These are phyloP conservation scores for Eucalyptus curtisii DNA, from an alignment of 345 rosid genomes.

Conservation along the genomic window DNA sequence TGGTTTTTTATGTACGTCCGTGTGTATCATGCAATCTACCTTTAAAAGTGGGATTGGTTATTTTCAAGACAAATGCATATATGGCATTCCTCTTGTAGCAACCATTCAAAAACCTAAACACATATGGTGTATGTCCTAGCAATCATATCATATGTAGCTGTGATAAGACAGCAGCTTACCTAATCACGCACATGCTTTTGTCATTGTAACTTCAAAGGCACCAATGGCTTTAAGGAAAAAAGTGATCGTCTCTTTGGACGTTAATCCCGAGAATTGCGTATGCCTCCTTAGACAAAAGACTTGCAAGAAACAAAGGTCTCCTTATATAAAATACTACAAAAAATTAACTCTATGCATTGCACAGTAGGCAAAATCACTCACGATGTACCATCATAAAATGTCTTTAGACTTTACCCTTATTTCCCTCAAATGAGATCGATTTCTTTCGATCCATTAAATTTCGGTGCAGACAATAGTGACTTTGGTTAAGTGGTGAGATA, in stretches of 20 bases:
- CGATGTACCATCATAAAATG: background rate
- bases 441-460: background rate
- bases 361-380: background rate
- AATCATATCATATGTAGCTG: background rate
- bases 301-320: background rate
- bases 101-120: background rate
- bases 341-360: background rate
- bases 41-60: background rate
- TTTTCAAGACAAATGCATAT: background rate
- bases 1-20: background rate
- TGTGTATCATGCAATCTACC: background rate
- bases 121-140: background rate
- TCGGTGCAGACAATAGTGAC: background rate
- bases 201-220: background rate
- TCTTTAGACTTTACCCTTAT: background rate
- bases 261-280: background rate
- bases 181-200: background rate
- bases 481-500: background rate
- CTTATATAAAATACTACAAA: background rate
- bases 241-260: background rate
- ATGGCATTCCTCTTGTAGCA: background rate
- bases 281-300: background rate
- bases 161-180: background rate
- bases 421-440: background rate
- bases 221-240: background rate